phyloP scores from a whole-genome alignment of 768 basidiomycete genomes.

The Russula abietina region DNA sequence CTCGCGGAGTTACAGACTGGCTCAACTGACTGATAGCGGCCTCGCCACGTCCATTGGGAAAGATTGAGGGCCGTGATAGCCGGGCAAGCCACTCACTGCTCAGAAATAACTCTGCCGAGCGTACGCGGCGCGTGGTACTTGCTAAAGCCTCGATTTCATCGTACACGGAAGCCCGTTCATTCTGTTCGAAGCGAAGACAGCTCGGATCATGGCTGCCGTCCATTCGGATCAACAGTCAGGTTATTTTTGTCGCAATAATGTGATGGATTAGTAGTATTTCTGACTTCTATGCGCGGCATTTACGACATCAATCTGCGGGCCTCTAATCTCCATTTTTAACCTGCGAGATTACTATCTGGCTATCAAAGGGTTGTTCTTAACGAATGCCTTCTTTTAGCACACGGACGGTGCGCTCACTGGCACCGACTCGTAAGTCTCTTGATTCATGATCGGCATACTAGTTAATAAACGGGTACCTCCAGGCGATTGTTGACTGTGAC shows the following conservation, averaged over 20 bases:
- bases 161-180: too few relatives aligned
- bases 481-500: neutral
- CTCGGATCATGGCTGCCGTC: neutral
- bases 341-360: neutral
- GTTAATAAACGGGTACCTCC: neutral
- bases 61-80: too few relatives aligned
- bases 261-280: too few relatives aligned
- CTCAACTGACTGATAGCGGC: neutral
- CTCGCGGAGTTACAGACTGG: neutral
- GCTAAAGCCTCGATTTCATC: neutral
- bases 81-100: neutral
- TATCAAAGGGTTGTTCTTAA: neutral
- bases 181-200: neutral
- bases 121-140: neutral
- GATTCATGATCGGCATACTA: neutral
- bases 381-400: neutral
- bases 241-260: neutral
- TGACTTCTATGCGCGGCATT: neutral
- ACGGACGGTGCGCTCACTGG: neutral
- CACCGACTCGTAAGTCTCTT: neutral
- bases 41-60: neutral
- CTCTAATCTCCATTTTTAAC: neutral
- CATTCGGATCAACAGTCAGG: neutral
- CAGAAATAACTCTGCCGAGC: neutral
- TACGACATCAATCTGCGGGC: neutral